These are phyloP conservation scores for Penicillium odoratum DNA, from an alignment of 495 filamentous ascomycete species.

Conservation along the genomic window DNA sequence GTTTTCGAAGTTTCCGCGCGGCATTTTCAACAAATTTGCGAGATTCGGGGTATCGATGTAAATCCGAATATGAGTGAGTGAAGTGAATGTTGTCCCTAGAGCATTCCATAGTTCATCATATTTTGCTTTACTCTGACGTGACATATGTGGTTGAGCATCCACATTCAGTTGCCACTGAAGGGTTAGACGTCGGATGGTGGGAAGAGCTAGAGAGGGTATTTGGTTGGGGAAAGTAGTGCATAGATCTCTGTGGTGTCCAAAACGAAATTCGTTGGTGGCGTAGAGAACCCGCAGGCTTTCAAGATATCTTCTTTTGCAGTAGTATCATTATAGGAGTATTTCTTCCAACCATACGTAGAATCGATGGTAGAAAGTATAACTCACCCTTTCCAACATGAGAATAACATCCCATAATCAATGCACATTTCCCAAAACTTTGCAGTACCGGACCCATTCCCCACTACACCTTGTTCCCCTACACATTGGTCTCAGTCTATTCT, in stretches of 20 bases:
- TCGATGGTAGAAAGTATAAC: not conserved
- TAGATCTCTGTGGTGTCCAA: not conserved
- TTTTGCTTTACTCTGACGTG: no score
- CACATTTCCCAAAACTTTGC: constrained; percentile 1
- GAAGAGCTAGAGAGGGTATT: not conserved
- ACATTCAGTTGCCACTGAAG: not conserved
- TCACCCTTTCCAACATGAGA: constrained; percentile 6
- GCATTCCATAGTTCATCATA: no score
- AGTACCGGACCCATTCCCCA: not conserved
- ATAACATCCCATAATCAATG: not conserved
- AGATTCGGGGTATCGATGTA: no score
- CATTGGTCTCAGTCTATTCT: not conserved
- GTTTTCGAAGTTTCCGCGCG: no score
- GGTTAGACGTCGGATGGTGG: not conserved
- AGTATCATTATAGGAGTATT: not conserved
- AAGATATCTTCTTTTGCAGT: not conserved
- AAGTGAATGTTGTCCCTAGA: no score
- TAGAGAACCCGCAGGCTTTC: not conserved
- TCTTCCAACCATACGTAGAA: no score
- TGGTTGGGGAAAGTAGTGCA: not conserved
- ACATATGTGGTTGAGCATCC: not conserved
- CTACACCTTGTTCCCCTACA: not conserved
- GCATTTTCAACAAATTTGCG: no score
- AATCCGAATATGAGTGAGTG: no score
- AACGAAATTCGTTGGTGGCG: constrained; percentile 1